phyloP scores from a whole-genome alignment of 2,329 filamentous ascomycete species.

The Apiospora arundinis region DNA sequence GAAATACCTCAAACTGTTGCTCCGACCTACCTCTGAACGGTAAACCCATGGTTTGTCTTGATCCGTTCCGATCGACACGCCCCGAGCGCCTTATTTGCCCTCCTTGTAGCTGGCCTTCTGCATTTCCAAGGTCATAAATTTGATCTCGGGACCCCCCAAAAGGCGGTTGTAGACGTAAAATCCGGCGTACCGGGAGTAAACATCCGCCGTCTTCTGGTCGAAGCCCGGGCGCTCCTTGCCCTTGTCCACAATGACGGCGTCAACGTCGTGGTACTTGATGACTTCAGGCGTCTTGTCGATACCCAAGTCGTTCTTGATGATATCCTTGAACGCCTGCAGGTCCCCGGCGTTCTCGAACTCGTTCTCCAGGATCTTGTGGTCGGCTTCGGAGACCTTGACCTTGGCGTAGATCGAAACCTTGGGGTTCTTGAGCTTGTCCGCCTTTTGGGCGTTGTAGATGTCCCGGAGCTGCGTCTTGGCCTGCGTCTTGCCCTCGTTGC shows the following conservation, averaged over 20 bases:
- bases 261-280: background rate
- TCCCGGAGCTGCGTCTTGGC: background rate
- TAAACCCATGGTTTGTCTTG: no score
- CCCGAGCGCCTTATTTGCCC: no score
- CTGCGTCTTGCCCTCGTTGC: background rate
- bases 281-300: background rate
- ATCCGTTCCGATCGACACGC: no score
- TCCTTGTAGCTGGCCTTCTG: conserved; percentile 7
- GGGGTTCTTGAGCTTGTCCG: conserved; percentile 12
- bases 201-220: background rate
- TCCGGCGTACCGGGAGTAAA: background rate
- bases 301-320: background rate
- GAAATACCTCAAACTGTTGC: no score
- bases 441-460: background rate
- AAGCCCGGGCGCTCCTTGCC: background rate
- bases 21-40: no score
- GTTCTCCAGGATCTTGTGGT: background rate
- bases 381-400: background rate
- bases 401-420: conserved; percentile 8
- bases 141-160: background rate
- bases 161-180: background rate
- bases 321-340: background rate
- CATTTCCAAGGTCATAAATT: conserved; percentile 9
- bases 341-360: background rate
- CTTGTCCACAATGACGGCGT: background rate